These are phyloP conservation scores for Sporothrix luriei DNA, from an alignment of 2,329 filamentous ascomycete species.

Conservation along the genomic window DNA sequence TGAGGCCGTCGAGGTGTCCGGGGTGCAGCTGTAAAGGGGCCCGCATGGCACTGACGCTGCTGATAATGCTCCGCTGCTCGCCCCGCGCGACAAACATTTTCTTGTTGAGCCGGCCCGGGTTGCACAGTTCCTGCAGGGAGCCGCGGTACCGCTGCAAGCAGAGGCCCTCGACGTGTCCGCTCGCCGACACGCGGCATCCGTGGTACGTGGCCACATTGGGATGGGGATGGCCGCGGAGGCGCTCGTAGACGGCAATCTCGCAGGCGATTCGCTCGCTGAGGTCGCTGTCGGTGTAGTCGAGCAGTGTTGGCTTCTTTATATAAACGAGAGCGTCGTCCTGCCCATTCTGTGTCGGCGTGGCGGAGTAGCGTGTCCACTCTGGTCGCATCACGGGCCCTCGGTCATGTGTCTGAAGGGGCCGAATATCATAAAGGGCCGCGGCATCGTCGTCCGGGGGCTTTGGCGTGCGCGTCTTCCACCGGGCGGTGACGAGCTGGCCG, in stretches of 20 bases:
- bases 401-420: background rate
- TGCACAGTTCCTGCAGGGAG: background rate
- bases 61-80: background rate
- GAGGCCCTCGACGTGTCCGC: background rate
- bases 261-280: background rate
- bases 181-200: background rate
- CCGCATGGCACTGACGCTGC: background rate
- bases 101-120: background rate
- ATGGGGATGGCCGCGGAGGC: background rate
- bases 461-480: background rate
- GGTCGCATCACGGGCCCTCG: background rate
- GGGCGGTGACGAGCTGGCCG: background rate
- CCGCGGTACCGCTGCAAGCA: background rate
- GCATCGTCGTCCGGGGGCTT: background rate
- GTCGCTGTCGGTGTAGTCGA: background rate
- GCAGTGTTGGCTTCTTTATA: background rate
- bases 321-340: background rate
- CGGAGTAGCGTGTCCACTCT: background rate
- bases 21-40: background rate
- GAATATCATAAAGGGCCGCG: background rate
- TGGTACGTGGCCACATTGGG: background rate
- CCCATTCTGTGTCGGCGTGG: no score
- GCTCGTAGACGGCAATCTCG: background rate
- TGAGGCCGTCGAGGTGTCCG: background rate
- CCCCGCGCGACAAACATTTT: background rate